Evolutionary conservation across 177 flowering plant genomes (phyloP), one percentile per base, ranked within the genome.

Genomic region (Vitis hybrid): DNA sequence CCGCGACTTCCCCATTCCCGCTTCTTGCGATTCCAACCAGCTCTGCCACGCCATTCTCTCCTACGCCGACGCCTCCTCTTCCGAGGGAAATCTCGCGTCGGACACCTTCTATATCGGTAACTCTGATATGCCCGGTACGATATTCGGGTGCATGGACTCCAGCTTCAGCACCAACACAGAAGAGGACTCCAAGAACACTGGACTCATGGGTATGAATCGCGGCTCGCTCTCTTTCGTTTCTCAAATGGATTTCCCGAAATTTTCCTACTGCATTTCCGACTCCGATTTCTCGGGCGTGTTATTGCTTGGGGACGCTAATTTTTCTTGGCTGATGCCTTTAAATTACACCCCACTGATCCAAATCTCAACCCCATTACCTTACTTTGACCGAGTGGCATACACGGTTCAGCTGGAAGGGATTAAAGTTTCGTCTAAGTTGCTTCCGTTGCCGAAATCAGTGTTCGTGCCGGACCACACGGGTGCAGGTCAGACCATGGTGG

Each of bases 401-500:
- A 86, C 95, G 3, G 87, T 92, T 17, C 91, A 88, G 71, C 84
- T 90, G 0, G 86, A 85, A 49, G 95, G 92, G 54, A 89, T 92
- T 17, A 80, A 76, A 70, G 95, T 92, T 3, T 58, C 81, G 49
- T 74, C 59, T 1, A 84, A 73, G 65, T 18, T 84, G 5, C 81
- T 92, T 0, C 76, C 80, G 58, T 58, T 92, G 12, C 88, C 90
- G 3, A 84, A 86, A 59, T 85, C 90, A 28, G 79, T 83, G 1
- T 85, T 88, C 67, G 83, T 59, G 44, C 97, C 97, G 57, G 97
- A 92, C 70, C 95, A 90, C 57, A 90, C 92, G 47, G 97, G 97
- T 11, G 97, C 97, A 38, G 95, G 97, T 62, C 97, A 92, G 66
- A 92, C 97, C 18, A 92, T 92, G 97, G 84, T 92, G 0, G 97